These are phyloP conservation scores for Kewa caespitosa DNA, from an alignment of 179 eudicot species.

Conservation along the genomic window DNA sequence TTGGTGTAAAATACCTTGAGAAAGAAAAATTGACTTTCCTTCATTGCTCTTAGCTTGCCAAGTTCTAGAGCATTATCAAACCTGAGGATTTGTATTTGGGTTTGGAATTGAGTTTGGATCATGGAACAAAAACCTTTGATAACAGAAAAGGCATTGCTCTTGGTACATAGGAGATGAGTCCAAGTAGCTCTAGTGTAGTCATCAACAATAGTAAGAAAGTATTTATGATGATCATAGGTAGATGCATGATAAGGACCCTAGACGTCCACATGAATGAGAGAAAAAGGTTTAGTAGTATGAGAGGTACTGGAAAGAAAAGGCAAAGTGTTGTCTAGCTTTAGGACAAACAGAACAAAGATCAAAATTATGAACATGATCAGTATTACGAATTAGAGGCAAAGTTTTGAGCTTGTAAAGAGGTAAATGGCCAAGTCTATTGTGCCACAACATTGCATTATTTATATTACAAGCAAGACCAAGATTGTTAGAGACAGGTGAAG, in stretches of 20 bases:
- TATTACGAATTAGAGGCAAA: no score
- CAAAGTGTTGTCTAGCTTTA: not conserved
- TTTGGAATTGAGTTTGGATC: not conserved
- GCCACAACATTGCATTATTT: no score
- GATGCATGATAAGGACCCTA: not conserved
- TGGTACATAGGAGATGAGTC: not conserved
- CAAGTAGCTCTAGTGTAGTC: not conserved
- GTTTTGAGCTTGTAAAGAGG: no score
- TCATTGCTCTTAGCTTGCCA: not conserved
- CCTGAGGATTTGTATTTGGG: not conserved
- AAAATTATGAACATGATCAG: no score
- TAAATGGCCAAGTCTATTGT: no score
- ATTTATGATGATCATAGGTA: not conserved
- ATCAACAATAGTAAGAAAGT: not conserved
- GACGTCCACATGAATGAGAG: not conserved
- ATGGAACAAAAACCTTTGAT: not conserved
- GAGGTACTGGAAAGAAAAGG: not conserved
- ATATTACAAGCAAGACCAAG: no score
- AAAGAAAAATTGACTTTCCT: no score
- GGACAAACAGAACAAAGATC: not conserved
- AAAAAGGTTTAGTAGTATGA: not conserved
- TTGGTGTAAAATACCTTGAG: not conserved
- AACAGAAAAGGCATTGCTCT: not conserved
- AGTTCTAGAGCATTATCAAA: not conserved
- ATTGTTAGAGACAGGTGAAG: no score